These are phyloP conservation scores for Ramalina peruviana DNA, from an alignment of 495 filamentous ascomycete species.

Conservation along the genomic window DNA sequence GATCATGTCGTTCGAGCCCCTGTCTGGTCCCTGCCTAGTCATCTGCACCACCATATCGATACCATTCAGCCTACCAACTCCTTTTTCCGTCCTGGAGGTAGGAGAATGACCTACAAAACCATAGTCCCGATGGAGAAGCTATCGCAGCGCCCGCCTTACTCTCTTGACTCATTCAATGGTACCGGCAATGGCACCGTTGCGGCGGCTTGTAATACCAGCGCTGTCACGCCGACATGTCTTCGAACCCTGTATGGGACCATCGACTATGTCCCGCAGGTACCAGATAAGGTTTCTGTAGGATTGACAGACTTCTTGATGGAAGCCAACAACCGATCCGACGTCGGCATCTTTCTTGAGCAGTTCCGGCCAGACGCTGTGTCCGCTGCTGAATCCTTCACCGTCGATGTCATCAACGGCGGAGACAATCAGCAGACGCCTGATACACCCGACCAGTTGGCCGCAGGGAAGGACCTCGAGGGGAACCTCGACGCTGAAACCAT, in stretches of 20 bases:
- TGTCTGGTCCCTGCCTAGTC: constrained; percentile 38
- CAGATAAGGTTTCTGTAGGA: constrained; percentile 30
- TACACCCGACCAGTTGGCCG: constrained; percentile 16
- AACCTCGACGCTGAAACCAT: constrained; percentile 33
- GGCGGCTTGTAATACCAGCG: constrained; percentile 34
- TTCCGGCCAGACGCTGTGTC: constrained; percentile 34
- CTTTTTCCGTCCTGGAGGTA: constrained; percentile 29
- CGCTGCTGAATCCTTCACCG: constrained; percentile 27
- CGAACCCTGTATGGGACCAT: constrained; percentile 40
- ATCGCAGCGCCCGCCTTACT: neutral
- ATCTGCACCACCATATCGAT: constrained; percentile 42
- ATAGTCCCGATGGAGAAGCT: constrained; percentile 4
- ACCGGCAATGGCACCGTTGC: constrained; percentile 21
- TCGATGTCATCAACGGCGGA: constrained; percentile 28
- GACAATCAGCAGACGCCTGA: constrained; percentile 24
- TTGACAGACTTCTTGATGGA: constrained; percentile 38
- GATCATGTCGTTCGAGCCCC: constrained; percentile 23
- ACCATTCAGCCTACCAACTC: constrained; percentile 57
- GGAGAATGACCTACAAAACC: constrained; percentile 6
- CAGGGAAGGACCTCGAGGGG: constrained; percentile 23
- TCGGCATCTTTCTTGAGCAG: constrained; percentile 31
- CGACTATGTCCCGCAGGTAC: constrained; percentile 30
- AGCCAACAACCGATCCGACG: constrained; percentile 34
- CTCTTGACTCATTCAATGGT: constrained; percentile 15
- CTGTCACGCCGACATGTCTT: constrained; percentile 39